Base-by-base conservation (phyloP, 2,329 filamentous ascomycete species). In the Ilyonectria mors-panacis region DNA sequence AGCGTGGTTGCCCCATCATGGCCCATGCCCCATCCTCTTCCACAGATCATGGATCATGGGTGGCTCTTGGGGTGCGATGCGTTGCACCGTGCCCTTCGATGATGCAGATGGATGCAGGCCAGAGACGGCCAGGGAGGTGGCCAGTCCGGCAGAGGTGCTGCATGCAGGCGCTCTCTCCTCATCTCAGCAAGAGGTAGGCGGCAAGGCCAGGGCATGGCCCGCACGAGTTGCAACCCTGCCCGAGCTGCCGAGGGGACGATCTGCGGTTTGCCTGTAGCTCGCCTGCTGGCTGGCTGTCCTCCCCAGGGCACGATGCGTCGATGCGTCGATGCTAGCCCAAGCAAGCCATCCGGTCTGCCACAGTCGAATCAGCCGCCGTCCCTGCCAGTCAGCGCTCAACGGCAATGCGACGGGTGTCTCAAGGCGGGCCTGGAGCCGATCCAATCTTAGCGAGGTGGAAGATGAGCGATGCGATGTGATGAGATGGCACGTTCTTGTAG, bases 11-110 rank as follows among this genome's bases (percentile, higher is more conserved):
- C 28, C 39, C 59, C 44, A 62, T 61, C 63, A 35, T 59, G 62
- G 28, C 17, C 47, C 39, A 45, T 64, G 42, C 48, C 30, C 65
- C 70, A 72, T 72, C 73, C 33, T 56, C 51, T 59, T 45, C 44
- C 53, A 63, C 44, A 64, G 64, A 66, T 63, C 65, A 70, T 65
- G 65, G 67, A 69, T 71, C 63, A 63, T 72, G 65, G 65, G 57
- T 59, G 53, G 58, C 66, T 66, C 56, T 70, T 66, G 67, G 67
- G 47, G 23, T 57, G 48, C 50, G 59, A 62, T 69, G 67, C 45
- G 70, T 73, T 74, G 74, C 70, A 70, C 71, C 63, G 72, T 76
- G 74, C 65, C 56, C 70, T 73, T 63, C 59, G 69, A 70, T 66
- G 73, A 67, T 75, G 69, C 66, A 59, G 63, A 59, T 56, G 61